Percentiles rank a stretch among this genome's conserved stretches.
Evolutionary conservation across 768 basidiomycete genomes (phyloP).

Genomic region (Brasilioporus rufonigricans): DNA sequence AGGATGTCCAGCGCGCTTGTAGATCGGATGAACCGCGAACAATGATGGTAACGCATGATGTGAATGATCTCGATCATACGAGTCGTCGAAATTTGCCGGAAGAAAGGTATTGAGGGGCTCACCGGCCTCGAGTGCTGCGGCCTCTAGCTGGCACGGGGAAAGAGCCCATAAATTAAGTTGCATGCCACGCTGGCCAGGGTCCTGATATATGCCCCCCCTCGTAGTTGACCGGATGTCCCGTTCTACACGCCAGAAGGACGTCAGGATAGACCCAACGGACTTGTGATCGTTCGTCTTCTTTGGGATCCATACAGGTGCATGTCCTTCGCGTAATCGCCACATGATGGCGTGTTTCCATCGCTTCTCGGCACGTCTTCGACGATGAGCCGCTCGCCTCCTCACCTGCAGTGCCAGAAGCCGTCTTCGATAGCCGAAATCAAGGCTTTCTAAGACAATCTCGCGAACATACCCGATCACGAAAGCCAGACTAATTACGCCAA

Average conservation of each 20-base stretch:
- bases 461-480: conserved; percentile 63
- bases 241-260: conserved; percentile 2
- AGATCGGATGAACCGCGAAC: conserved; percentile 22
- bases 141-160: conserved; percentile 51
- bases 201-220: conserved; percentile 4
- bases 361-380: conserved; percentile 43
- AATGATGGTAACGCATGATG: conserved; percentile 11
- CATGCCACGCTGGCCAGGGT: conserved; percentile 41
- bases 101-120: conserved; percentile 53
- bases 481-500: conserved; percentile 64
- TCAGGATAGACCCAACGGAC: conserved; percentile 11
- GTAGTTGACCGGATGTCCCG: conserved; percentile 11
- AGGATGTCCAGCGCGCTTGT: conserved; percentile 8
- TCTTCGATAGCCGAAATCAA: conserved; percentile 61
- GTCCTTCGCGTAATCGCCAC: conserved; percentile 54
- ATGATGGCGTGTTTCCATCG: conserved; percentile 65
- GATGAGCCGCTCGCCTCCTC: conserved; percentile 41
- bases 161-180: conserved; percentile 65
- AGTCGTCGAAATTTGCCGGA: conserved; percentile 36
- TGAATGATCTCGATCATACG: conserved; percentile 4
- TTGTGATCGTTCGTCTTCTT: conserved; percentile 23
- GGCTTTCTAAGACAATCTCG: conserved; percentile 70
- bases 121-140: conserved; percentile 67
- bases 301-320: conserved; percentile 53
- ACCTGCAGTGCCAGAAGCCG: conserved; percentile 48